Conservation (phyloP, 1,284 basidiomycete genomes). For the Boletus semigastroideus region DNA sequence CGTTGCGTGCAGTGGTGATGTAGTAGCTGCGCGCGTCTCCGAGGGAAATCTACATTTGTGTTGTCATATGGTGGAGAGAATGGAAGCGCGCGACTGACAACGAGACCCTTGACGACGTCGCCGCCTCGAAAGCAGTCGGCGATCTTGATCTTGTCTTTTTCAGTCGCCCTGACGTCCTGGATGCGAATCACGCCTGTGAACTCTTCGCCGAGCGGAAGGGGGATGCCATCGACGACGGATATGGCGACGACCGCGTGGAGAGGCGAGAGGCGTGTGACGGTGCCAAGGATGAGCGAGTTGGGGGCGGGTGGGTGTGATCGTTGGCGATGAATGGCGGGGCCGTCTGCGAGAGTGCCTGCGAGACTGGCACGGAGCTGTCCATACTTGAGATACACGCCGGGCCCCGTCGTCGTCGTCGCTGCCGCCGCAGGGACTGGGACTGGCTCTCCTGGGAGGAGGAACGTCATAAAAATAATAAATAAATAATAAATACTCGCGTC, state of each 20-base stretch:
- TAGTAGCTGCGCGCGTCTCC: conserved; percentile 95
- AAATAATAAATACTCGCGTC: conserved; percentile 14
- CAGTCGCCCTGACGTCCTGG: conserved; percentile 91
- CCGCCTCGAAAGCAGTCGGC: conserved; percentile 95
- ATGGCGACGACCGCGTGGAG: conserved; percentile 87
- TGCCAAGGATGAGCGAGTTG: conserved; percentile 76
- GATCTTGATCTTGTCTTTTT: conserved; percentile 92
- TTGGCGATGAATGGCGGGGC: conserved; percentile 53
- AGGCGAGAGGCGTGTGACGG: conserved; percentile 84
- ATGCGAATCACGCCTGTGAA: conserved; percentile 90
- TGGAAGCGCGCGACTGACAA: conserved; percentile 58
- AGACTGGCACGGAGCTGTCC: conserved; percentile 72
- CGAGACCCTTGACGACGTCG: conserved; percentile 90
- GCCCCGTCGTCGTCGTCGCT: conserved; percentile 46
- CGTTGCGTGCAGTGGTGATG: conserved; percentile 91
- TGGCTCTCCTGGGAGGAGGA: conserved; percentile 82
- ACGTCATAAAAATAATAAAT: conserved; percentile 29
- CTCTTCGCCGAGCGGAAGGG: conserved; percentile 87
- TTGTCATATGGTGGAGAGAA: conserved; percentile 3
- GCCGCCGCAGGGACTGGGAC: conserved; percentile 53
- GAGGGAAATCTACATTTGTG: conserved; percentile 69
- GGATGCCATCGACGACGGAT: conserved; percentile 87
- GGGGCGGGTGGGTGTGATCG: conserved; percentile 69
- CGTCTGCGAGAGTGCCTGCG: conserved; percentile 54
- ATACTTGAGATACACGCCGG: conserved; percentile 69